Conservation (phyloP, 164 flowering plant species). For the Liriodendron chinense region DNA sequence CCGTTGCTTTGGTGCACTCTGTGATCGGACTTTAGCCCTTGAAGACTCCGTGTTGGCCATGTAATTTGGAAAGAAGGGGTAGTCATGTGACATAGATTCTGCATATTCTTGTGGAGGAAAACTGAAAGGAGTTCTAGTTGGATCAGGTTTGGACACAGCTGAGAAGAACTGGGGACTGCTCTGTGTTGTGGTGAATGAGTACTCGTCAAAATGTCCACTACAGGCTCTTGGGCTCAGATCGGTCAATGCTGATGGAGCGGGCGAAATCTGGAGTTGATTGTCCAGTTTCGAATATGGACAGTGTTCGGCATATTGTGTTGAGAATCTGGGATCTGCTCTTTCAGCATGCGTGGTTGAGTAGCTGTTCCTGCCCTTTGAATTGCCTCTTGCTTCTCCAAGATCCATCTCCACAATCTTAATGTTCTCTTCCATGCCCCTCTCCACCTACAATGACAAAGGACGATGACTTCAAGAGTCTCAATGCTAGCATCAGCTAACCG, state of each 20-base stretch:
- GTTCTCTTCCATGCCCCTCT: slow-evolving; percentile 67
- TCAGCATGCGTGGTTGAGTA: slow-evolving; percentile 45
- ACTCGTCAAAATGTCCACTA: slow-evolving; percentile 81
- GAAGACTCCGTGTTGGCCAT: slow-evolving; percentile 97
- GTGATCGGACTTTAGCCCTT: slow-evolving; percentile 81
- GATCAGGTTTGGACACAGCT: slow-evolving; percentile 53
- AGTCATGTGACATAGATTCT: slow-evolving; percentile 57
- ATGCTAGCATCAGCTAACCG: neutral
- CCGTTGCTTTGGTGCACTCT: slow-evolving; percentile 90
- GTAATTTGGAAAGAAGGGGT: slow-evolving; percentile 73
- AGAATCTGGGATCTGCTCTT: slow-evolving; percentile 43
- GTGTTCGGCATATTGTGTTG: slow-evolving; percentile 32
- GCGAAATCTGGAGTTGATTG: slow-evolving; percentile 44
- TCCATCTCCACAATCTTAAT: slow-evolving; percentile 91
- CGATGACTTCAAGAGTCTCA: neutral
- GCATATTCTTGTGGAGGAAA: slow-evolving; percentile 58
- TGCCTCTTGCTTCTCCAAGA: slow-evolving; percentile 46
- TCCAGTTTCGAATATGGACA: slow-evolving; percentile 41
- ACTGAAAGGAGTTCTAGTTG: slow-evolving; percentile 38
- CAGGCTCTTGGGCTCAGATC: slow-evolving; percentile 74
- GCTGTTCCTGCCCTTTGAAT: slow-evolving; percentile 52
- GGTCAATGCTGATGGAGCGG: slow-evolving; percentile 65
- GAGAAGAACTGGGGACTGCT: slow-evolving; percentile 79
- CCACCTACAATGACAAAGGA: slow-evolving; percentile 34
- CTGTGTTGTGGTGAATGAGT: slow-evolving; percentile 60